Evolutionary conservation across 345 rosid genomes (phyloP).

Genomic region (Erodium maritimum): DNA sequence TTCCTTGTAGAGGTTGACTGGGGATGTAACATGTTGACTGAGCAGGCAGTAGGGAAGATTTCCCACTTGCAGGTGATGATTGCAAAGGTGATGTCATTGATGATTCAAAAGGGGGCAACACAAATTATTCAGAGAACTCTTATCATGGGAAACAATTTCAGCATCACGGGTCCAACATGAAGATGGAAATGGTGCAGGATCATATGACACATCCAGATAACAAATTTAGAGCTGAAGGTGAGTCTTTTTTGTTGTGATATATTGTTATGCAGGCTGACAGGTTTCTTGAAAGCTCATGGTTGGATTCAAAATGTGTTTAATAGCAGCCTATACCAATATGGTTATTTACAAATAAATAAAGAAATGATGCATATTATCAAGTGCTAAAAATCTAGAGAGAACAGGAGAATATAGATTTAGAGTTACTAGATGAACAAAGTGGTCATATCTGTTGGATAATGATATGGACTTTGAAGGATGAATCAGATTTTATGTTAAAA

Average conservation of each 20-base stretch:
- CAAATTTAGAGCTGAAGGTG: constrained; percentile 54
- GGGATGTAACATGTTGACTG: constrained; percentile 20
- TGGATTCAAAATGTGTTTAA: not conserved
- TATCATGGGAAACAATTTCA: constrained; percentile 21
- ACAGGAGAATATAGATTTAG: not conserved
- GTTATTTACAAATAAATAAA: too few relatives aligned
- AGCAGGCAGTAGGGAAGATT: constrained; percentile 67
- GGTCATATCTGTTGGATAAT: not conserved
- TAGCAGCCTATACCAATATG: not conserved
- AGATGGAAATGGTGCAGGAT: constrained; percentile 19
- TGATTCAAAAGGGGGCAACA: constrained; percentile 22
- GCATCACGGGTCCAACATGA: constrained; percentile 16
- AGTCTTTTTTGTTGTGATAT: not conserved
- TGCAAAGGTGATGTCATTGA: constrained; percentile 33
- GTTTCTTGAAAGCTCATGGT: not conserved
- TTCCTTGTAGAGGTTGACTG: constrained; percentile 2
- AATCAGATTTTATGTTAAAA: too few relatives aligned
- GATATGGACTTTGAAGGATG: not conserved
- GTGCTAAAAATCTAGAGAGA: not conserved
- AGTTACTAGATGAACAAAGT: not conserved
- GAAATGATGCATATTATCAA: too few relatives aligned
- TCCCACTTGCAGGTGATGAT: constrained; percentile 30
- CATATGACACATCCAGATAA: constrained; percentile 25
- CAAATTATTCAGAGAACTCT: constrained; percentile 16
- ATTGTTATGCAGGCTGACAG: too few relatives aligned